phyloP scores from a whole-genome alignment of 2,329 filamentous ascomycete species.

The Colletotrichum lupini region DNA sequence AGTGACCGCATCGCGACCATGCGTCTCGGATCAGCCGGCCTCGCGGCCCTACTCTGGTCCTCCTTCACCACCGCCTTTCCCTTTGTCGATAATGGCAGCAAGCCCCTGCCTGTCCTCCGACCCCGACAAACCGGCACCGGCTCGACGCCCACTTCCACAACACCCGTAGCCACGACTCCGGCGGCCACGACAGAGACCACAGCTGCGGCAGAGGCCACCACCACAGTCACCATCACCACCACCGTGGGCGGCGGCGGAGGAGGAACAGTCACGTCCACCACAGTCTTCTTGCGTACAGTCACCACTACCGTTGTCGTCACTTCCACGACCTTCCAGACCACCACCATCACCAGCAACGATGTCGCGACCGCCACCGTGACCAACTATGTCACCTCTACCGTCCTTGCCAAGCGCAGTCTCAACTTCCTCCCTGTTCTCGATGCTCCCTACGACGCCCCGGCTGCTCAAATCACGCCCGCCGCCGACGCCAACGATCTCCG shows the following conservation, averaged over 20 bases:
- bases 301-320: slow-evolving; percentile 48
- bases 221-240: slow-evolving; percentile 17
- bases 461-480: slow-evolving; percentile 33
- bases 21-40: slow-evolving; percentile 29
- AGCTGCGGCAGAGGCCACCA: slow-evolving; percentile 5
- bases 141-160: slow-evolving; percentile 10
- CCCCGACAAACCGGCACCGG: slow-evolving; percentile 25
- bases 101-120: slow-evolving; percentile 19
- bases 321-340: slow-evolving; percentile 48
- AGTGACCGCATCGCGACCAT: slow-evolving; percentile 18
- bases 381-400: slow-evolving; percentile 48
- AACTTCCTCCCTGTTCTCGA: slow-evolving; percentile 42
- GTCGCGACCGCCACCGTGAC: slow-evolving; percentile 49
- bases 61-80: slow-evolving; percentile 17
- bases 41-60: slow-evolving; percentile 31
- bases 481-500: slow-evolving; percentile 36
- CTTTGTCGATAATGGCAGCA: slow-evolving; percentile 1
- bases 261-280: slow-evolving; percentile 26
- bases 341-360: slow-evolving; percentile 49
- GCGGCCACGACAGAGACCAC: background rate
- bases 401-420: slow-evolving; percentile 47
- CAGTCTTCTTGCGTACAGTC: slow-evolving; percentile 28
- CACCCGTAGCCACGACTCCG: slow-evolving; percentile 12
- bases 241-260: slow-evolving; percentile 21
- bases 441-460: slow-evolving; percentile 37